Conservation (phyloP, 495 filamentous ascomycete genomes). For the Xylaria telfairii region DNA sequence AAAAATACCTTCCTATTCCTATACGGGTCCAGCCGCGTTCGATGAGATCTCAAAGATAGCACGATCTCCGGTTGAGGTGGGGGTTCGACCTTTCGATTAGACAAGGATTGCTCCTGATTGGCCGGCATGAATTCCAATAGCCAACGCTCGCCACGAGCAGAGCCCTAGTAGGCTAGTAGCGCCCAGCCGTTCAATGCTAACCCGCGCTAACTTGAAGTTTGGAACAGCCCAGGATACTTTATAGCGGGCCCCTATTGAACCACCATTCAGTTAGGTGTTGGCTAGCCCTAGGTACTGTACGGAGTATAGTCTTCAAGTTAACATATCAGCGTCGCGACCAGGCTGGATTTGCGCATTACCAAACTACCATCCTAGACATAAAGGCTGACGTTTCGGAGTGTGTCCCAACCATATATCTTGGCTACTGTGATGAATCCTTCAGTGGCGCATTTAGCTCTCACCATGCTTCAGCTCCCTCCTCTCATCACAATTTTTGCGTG, state of each 20-base stretch:
- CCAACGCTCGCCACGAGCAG: not conserved
- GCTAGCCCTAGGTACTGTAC: not conserved
- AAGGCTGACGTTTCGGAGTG: not conserved
- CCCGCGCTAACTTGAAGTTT: not conserved
- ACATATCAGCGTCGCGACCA: not conserved
- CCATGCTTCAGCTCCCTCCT: not conserved
- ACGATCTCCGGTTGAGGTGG: constrained; percentile 17
- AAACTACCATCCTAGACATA: constrained; percentile 4
- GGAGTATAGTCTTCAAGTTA: constrained; percentile 1
- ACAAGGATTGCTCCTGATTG: constrained; percentile 15
- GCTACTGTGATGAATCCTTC: not conserved
- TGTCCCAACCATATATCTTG: not conserved
- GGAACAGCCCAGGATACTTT: not conserved
- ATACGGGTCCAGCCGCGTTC: constrained; percentile 14
- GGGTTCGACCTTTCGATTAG: constrained; percentile 20
- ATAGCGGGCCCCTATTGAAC: not conserved
- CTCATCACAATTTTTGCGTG: not conserved
- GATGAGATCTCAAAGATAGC: constrained; percentile 7
- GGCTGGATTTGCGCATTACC: not conserved
- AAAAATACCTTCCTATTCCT: constrained; percentile 6
- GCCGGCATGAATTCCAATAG: not conserved
- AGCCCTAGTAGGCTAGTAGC: not conserved
- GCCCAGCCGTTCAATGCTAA: not conserved
- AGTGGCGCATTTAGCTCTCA: constrained; percentile 4
- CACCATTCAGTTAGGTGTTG: not conserved